Conservation (phyloP, 805 yeast species). For the Tetrapisispora taiwanensis region DNA sequence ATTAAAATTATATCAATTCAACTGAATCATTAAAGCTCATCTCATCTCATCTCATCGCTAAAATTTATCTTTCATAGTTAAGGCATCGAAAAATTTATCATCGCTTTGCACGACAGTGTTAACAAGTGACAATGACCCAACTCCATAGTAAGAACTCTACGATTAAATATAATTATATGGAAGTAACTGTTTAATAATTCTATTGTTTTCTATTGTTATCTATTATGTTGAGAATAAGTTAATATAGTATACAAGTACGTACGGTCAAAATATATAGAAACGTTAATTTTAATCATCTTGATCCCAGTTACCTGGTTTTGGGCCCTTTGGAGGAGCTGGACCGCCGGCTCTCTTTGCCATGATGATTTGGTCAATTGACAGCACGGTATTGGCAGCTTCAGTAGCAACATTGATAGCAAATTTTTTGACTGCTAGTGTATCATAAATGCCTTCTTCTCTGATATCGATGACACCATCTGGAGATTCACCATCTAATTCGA, state of each 20-base stretch:
- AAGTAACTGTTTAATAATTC: too few relatives aligned
- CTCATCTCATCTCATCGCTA: slow-evolving; percentile 5
- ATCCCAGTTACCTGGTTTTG: slow-evolving; percentile 92
- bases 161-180: too few relatives aligned
- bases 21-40: slow-evolving; percentile 8
- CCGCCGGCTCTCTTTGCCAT: slow-evolving; percentile 99
- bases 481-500: slow-evolving; percentile 71
- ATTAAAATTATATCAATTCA: too few relatives aligned
- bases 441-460: slow-evolving; percentile 58
- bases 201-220: neutral
- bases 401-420: slow-evolving; percentile 90
- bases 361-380: slow-evolving; percentile 88
- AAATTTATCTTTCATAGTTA: neutral
- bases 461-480: slow-evolving; percentile 65
- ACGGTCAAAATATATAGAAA: neutral
- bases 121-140: too few relatives aligned
- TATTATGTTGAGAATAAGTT: neutral
- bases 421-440: slow-evolving; percentile 67
- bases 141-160: too few relatives aligned
- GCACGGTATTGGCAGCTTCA: slow-evolving; percentile 75
- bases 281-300: slow-evolving; percentile 59
- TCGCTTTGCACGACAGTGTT: neutral
- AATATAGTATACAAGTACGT: neutral
- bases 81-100: neutral
- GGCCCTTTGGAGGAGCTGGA: slow-evolving; percentile 79